Base-by-base conservation (phyloP, 148 eudicot genomes). In the Silene latifolia region DNA sequence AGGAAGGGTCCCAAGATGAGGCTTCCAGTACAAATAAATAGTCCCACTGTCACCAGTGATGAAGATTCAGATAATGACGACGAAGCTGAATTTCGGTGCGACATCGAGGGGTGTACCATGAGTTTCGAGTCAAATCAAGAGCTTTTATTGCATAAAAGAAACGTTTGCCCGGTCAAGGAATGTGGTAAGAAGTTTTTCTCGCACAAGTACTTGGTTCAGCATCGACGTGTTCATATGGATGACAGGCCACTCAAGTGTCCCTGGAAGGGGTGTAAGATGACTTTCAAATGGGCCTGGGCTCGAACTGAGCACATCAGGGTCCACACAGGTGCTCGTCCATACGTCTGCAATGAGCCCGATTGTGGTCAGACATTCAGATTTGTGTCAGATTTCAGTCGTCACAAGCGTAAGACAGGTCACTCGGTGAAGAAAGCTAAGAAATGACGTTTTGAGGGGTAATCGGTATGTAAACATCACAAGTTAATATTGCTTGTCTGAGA, bases 231-330 rank as follows among this genome's bases (percentile, higher is more conserved):
- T 68, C 99, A 95, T 27, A 71, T 80, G 79, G 99, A 95, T 25
- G 97, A 90, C 74, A 88, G 99, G 48, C 99, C 99, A 12, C 83
- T 95, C 1, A 90, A 92, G 78, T 95, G 99, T 74, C 99, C 99
- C 4, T 95, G 99, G 99, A 92, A 95, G 82, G 97, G 99, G 7
- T 95, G 99, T 83, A 85, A 83, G 77, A 95, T 92, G 99, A 81
- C 91, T 0, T 95, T 95, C 82, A 95, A 95, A 79, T 95, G 99
- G 99, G 99, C 99, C 0, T 95, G 99, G 99, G 99, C 99, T 0
- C 85, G 99, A 69, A 95, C 99, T 0, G 99, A 95, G 72, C 99
- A 95, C 79, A 92, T 95, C 0, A 75, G 99, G 56, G 97, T 95
- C 57, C 99, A 95, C 75, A 95, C 99, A 0, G 99, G 99, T 57